These are phyloP conservation scores for Pichia inconspicua DNA, from an alignment of 1,139 yeast species.

Conservation along the genomic window DNA sequence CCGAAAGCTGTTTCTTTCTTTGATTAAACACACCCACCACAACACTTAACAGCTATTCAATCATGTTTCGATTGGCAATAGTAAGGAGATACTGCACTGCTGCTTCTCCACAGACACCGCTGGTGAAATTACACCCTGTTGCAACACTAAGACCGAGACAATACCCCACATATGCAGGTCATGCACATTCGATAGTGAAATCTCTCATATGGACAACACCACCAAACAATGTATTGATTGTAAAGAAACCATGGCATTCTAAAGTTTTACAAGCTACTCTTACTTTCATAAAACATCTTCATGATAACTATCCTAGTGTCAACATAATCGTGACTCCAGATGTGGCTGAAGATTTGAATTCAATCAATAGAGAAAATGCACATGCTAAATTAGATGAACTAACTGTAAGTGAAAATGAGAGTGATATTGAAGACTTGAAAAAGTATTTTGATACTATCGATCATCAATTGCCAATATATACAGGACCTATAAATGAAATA, in stretches of 20 bases:
- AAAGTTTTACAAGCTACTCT: conserved; percentile 61
- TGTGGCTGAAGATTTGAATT: conserved; percentile 58
- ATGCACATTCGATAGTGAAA: conserved; percentile 35
- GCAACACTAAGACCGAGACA: conserved; percentile 15
- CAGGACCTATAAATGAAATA: conserved; percentile 55
- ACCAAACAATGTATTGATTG: conserved; percentile 64
- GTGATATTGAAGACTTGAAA: conserved; percentile 2
- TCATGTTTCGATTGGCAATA: neutral
- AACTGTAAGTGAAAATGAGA: conserved; percentile 9
- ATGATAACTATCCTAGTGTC: conserved; percentile 53
- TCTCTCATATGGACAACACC: conserved; percentile 41
- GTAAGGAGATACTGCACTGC: neutral
- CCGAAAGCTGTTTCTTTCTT: neutral
- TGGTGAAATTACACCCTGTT: conserved; percentile 10
- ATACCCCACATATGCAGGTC: conserved; percentile 27
- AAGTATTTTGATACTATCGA: conserved; percentile 19
- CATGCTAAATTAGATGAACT: neutral
- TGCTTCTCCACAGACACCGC: conserved; percentile 1
- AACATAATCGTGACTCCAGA: conserved; percentile 73
- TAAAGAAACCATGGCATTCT: conserved; percentile 77
- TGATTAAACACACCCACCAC: neutral
- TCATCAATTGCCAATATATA: conserved; percentile 31
- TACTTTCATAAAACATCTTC: conserved; percentile 50
- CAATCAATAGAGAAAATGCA: conserved; percentile 22
- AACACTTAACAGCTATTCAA: neutral